Conservation (phyloP, 83 land plant genomes). For the Picea engelmannii region DNA sequence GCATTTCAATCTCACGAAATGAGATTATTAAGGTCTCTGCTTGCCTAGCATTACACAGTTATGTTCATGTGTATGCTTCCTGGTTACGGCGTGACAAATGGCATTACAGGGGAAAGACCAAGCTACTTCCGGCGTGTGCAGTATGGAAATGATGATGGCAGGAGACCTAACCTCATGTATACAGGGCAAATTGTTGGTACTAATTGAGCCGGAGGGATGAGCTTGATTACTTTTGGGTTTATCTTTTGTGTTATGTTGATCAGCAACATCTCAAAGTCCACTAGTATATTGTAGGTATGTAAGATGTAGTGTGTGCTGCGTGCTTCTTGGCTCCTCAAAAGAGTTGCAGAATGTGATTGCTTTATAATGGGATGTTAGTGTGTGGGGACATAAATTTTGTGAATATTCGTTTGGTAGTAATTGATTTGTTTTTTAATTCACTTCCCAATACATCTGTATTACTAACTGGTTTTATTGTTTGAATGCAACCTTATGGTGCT, state of each 20-base stretch:
- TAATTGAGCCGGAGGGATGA: slow-evolving; percentile 13
- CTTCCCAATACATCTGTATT: slow-evolving; percentile 3
- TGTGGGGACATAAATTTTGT: slow-evolving; percentile 4
- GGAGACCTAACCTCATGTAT: slow-evolving; percentile 3
- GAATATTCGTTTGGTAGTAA: slow-evolving; percentile 7
- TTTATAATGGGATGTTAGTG: slow-evolving; percentile 13
- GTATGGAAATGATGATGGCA: neutral
- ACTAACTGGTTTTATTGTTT: slow-evolving; percentile 8
- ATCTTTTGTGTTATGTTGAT: slow-evolving; percentile 12
- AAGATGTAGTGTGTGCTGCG: slow-evolving; percentile 12
- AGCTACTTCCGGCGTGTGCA: slow-evolving; percentile 2
- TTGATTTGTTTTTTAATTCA: slow-evolving; percentile 7
- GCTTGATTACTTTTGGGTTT: slow-evolving; percentile 8
- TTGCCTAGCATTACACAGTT: slow-evolving; percentile 13
- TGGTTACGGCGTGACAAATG: slow-evolving; percentile 8
- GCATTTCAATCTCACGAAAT: neutral
- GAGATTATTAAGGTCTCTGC: slow-evolving; percentile 10
- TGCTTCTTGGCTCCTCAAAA: neutral
- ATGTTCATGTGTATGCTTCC: slow-evolving; percentile 16
- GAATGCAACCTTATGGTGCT: neutral
- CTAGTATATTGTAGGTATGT: slow-evolving; percentile 13
- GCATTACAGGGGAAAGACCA: slow-evolving; percentile 6
- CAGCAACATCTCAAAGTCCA: slow-evolving; percentile 13
- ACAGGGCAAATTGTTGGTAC: slow-evolving; percentile 7
- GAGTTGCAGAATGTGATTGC: slow-evolving; percentile 12